Conservation (phyloP, 176 grass and related monocot species). For the Bromus sterilis region DNA sequence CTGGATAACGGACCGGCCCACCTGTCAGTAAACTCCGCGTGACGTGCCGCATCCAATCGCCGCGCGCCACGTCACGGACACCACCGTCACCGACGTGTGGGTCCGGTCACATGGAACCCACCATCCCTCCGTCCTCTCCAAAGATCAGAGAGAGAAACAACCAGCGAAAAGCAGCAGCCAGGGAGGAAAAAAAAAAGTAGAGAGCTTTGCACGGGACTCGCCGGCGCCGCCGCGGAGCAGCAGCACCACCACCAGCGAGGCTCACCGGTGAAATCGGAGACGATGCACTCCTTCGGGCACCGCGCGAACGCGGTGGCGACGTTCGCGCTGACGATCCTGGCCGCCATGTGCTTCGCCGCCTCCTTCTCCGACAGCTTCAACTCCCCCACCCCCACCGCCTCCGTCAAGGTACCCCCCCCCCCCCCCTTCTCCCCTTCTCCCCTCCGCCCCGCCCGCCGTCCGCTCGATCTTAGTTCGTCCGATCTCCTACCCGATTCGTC, state of each 20-base stretch:
- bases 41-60: slow-evolving; percentile 40
- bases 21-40: background rate
- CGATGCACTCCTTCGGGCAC: slow-evolving; percentile 93
- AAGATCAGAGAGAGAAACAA: background rate
- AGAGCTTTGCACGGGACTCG: background rate
- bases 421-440: background rate
- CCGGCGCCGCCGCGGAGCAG: slow-evolving; percentile 37
- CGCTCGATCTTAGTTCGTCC: slow-evolving; percentile 1
- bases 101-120: background rate
- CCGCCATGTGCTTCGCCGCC: slow-evolving; percentile 83
- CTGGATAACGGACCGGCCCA: too few species aligned
- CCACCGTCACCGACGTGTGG: background rate
- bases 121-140: background rate
- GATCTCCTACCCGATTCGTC: background rate
- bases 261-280: slow-evolving; percentile 12
- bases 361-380: slow-evolving; percentile 93
- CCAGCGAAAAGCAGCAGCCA: background rate
- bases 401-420: slow-evolving; percentile 55
- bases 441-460: too few species aligned
- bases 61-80: background rate
- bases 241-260: background rate
- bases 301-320: slow-evolving; percentile 83
- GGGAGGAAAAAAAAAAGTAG: background rate
- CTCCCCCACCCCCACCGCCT: slow-evolving; percentile 47
- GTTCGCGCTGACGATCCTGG: slow-evolving; percentile 82